Percentiles rank a stretch among this genome's conserved stretches.
Conservation (phyloP, 148 eudicot species). For the Vaccinium corymbosum region DNA sequence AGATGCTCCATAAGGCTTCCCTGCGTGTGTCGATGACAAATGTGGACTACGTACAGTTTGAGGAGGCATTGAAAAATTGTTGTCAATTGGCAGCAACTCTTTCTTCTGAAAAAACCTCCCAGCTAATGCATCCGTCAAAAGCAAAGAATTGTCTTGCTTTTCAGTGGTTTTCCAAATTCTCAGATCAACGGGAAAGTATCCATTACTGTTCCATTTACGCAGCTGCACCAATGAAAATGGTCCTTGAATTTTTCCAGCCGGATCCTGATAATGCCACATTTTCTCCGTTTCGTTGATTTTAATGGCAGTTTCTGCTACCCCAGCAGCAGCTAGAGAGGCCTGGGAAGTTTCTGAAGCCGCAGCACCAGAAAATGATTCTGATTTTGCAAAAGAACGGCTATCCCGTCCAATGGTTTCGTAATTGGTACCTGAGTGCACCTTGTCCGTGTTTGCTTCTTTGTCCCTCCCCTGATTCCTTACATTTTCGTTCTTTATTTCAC, state of each 20-base stretch:
- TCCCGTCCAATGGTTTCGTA: constrained; percentile 24
- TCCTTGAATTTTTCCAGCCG: constrained; percentile 86
- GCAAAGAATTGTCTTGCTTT: constrained; percentile 60
- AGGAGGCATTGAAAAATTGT: constrained; percentile 11
- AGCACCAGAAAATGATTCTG: constrained; percentile 31
- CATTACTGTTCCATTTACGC: constrained; percentile 87
- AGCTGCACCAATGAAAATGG: constrained; percentile 87
- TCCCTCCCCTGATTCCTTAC: constrained; percentile 48
- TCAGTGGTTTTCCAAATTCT: constrained; percentile 65
- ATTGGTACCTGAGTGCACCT: constrained; percentile 31
- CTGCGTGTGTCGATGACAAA: constrained; percentile 19
- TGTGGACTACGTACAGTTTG: constrained; percentile 17
- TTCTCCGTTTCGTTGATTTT: constrained; percentile 64
- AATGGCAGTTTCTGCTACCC: constrained; percentile 31
- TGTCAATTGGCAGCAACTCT: constrained; percentile 15
- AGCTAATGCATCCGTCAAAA: constrained; percentile 65
- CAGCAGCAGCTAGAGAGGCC: constrained; percentile 26
- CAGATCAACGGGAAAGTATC: constrained; percentile 79
- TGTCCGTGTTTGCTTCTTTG: constrained; percentile 38
- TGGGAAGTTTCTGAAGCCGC: constrained; percentile 38
- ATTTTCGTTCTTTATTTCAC: constrained; percentile 36
- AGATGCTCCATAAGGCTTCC: constrained; percentile 21
- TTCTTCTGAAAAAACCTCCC: constrained; percentile 59
- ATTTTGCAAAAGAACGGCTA: constrained; percentile 27
- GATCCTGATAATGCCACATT: constrained; percentile 85